Evolutionary conservation across 768 basidiomycete species (phyloP), one percentile per base, ranked within the genome.

Genomic region (Mycena belliarum): DNA sequence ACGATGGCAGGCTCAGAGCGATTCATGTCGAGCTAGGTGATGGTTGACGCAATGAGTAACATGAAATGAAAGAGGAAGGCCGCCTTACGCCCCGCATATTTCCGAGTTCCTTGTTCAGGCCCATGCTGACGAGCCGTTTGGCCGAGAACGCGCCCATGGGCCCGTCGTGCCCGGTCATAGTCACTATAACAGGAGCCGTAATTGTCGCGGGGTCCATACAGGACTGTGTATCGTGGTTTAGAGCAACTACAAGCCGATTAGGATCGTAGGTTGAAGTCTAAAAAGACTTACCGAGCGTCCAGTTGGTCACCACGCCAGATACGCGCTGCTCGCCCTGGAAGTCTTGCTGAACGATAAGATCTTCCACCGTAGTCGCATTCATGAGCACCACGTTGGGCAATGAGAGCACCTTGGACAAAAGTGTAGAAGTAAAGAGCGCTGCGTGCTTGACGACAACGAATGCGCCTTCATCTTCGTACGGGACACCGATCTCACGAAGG

Each of bases 401-500:
- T 14, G 85, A 79, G 57, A 90, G 82, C 52, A 89, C 87, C 45
- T 82, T 82, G 55, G 87, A 86, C 35, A 93, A 75, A 44, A 91
- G 70, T 1, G 89, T 91, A 15, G 88, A 85, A 2, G 89, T 93
- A 78, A 91, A 91, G 59, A 91, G 76, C 0, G 89, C 89, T 1
- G 89, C 88, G 63, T 91, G 89, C 69, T 89, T 89, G 63, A 93
- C 89, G 60, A 93, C 85, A 59, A 90, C 88, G 66, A 85, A 91
- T 26, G 79, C 60, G 52, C 88, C 89, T 69, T 91, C 89, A 68
- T 91, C 90, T 62, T 91, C 89, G 70, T 84, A 91, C 1, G 84
- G 81, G 21, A 92, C 82, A 24, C 84, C 87, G 48, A 91, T 69
- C 69, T 87, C 85, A 15, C 76, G 74, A 43, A 91, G 78, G 79